A percentile compares a stretch with the other conserved stretches of the same genome.
These are phyloP conservation scores for Calonectria montana DNA, from an alignment of 2,329 filamentous ascomycete species.

Conservation along the genomic window DNA sequence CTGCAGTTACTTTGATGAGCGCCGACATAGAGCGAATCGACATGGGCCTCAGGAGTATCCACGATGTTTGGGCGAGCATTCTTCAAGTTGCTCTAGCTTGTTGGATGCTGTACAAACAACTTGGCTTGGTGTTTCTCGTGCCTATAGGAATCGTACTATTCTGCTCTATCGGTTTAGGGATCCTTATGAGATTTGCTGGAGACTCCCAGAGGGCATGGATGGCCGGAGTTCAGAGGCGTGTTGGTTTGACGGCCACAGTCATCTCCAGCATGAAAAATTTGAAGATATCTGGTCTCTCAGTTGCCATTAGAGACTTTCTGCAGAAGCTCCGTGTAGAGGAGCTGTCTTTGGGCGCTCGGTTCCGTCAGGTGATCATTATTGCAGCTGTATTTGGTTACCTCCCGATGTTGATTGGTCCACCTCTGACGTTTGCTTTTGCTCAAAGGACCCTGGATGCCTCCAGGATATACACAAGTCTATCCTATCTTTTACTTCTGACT, in stretches of 20 bases:
- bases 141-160: constrained; percentile 55
- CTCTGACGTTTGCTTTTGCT: constrained; percentile 42
- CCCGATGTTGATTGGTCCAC: constrained; percentile 47
- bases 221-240: constrained; percentile 43
- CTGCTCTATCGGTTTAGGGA: constrained; percentile 1
- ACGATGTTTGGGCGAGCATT: constrained; percentile 49
- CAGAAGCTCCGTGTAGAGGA: constrained; percentile 39
- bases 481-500: constrained; percentile 46
- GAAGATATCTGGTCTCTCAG: constrained; percentile 38
- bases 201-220: constrained; percentile 48
- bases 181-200: constrained; percentile 3
- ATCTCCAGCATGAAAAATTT: constrained; percentile 41
- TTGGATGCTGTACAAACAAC: constrained; percentile 56
- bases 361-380: constrained; percentile 31
- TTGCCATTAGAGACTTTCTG: constrained; percentile 35
- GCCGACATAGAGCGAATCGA: constrained; percentile 54
- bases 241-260: constrained; percentile 38
- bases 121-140: constrained; percentile 58
- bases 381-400: constrained; percentile 41
- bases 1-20: constrained; percentile 57
- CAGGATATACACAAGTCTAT: constrained; percentile 44
- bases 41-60: constrained; percentile 36
- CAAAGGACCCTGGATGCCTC: constrained; percentile 32
- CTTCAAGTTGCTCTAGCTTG: constrained; percentile 54
- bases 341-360: constrained; percentile 32